A percentile compares a stretch with the other conserved stretches of the same genome.
Conservation (phyloP, 345 rosid species). For the Lumnitzera racemosa region DNA sequence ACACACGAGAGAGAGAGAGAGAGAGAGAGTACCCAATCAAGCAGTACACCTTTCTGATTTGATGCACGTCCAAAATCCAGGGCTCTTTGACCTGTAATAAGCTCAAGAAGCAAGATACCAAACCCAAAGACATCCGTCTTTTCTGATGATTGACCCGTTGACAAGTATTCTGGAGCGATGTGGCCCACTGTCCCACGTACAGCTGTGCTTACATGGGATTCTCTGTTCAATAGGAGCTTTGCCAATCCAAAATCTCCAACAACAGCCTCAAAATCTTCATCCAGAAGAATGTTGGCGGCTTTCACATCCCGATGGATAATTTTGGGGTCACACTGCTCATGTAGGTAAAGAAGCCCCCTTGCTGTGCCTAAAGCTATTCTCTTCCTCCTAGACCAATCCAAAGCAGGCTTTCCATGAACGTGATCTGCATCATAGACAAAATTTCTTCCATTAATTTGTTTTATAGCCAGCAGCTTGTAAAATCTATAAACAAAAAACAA, state of each 20-base stretch:
- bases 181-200: constrained; percentile 89
- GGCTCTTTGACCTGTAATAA: constrained; percentile 78
- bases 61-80: constrained; percentile 76
- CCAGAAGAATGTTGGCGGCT: constrained; percentile 81
- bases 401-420: constrained; percentile 51
- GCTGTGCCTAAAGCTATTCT: constrained; percentile 83
- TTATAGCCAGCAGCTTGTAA: no score
- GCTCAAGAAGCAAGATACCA: constrained; percentile 88
- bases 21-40: constrained; percentile 59
- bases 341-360: constrained; percentile 69
- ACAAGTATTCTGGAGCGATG: constrained; percentile 85
- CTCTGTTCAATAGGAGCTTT: constrained; percentile 83
- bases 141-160: constrained; percentile 78
- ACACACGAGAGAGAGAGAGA: background rate
- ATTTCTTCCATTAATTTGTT: no score
- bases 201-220: constrained; percentile 82
- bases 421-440: constrained; percentile 30
- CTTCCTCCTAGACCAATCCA: constrained; percentile 78
- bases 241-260: constrained; percentile 95
- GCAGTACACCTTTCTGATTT: constrained; percentile 84
- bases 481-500: no score
- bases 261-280: constrained; percentile 79
- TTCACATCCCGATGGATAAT: constrained; percentile 87
- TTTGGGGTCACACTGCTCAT: constrained; percentile 88
- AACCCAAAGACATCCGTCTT: constrained; percentile 88